Base-by-base conservation (phyloP, 2,329 filamentous ascomycete genomes). In the Coccinonectria pachysandricola region DNA sequence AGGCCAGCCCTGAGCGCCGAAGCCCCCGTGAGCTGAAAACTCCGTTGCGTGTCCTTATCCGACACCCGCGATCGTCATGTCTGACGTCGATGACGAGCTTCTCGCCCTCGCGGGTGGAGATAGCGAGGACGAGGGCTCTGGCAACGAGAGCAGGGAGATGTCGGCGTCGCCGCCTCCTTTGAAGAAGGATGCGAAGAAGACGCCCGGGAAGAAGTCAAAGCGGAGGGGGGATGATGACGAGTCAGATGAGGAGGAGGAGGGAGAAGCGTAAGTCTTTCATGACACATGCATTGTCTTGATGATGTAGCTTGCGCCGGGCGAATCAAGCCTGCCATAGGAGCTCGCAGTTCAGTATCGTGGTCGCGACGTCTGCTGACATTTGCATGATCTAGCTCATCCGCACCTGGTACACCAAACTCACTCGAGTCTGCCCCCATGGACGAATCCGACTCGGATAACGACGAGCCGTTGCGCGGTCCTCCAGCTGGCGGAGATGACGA, bases 81-180 rank as follows among this genome's bases (percentile, higher is more conserved):
- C 83, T 30, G 83, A 88, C 50, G 71, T 95, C 42, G 88, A 96
- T 52, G 86, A 88, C 46, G 88, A 95, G 62, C 77, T 96, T 40
- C 79, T 96, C 39, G 87, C 84, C 49, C 76, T 96, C 40, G 91
- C 87, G 28, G 91, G 85, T 46, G 85, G 83, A 42, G 79, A 73
- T 27, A 71, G 73, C 32, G 71, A 68, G 47, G 71, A 71, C 43
- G 71, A 73, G 55, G 68, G 50, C 26, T 54, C 62, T 48, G 60
- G 63, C 56, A 62, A 63, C 45, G 57, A 59, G 45, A 65, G 71
- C 53, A 59, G 72, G 46, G 62, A 66, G 40, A 65, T 59, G 19
- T 69, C 72, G 23, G 63, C 64, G 26, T 70, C 73, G 35, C 60
- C 66, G 35, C 57, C 64, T 36, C 46, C 56, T 5, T 39, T 50